Evolutionary conservation across 148 eudicot species (phyloP).

Genomic region (Cornus controversa): DNA sequence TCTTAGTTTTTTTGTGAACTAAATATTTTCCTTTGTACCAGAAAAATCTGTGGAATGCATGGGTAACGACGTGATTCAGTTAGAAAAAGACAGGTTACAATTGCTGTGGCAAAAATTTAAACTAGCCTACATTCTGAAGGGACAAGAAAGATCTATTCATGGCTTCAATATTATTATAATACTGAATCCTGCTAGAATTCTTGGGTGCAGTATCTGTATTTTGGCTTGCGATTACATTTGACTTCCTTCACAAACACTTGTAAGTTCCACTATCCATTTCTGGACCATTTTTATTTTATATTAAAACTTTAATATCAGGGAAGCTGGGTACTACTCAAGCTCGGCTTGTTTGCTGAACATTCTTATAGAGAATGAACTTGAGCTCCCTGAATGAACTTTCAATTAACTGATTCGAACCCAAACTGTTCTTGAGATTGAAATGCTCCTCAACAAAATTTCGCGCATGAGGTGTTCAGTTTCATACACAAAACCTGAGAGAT

Average conservation of each 20-base stretch:
- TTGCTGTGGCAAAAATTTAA: slow-evolving; percentile 81
- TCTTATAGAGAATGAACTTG: too few relatives aligned
- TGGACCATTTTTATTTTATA: too few relatives aligned
- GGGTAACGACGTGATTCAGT: slow-evolving; percentile 95
- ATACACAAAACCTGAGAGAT: too few relatives aligned
- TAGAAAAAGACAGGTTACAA: slow-evolving; percentile 69
- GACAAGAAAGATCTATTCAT: slow-evolving; percentile 62
- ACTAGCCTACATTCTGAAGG: slow-evolving; percentile 73
- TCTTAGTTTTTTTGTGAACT: not conserved
- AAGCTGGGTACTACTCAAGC: too few relatives aligned
- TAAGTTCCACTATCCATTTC: too few relatives aligned
- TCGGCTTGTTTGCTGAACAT: too few relatives aligned
- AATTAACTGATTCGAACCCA: too few relatives aligned
- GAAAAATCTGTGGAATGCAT: slow-evolving; percentile 92
- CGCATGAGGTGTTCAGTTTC: too few relatives aligned
- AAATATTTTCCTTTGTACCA: slow-evolving; percentile 32
- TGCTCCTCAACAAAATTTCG: too few relatives aligned
- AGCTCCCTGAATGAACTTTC: too few relatives aligned
- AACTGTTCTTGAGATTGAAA: too few relatives aligned
- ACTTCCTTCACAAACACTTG: not conserved
- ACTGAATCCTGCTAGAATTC: slow-evolving; percentile 2
- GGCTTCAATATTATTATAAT: slow-evolving; percentile 8
- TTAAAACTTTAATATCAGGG: too few relatives aligned
- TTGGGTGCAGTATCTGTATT: slow-evolving; percentile 2
- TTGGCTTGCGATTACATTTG: not conserved